Percentiles rank a stretch among this genome's conserved stretches.
Evolutionary conservation across 805 yeast genomes (phyloP).

Genomic region (Candida jianshihensis): DNA sequence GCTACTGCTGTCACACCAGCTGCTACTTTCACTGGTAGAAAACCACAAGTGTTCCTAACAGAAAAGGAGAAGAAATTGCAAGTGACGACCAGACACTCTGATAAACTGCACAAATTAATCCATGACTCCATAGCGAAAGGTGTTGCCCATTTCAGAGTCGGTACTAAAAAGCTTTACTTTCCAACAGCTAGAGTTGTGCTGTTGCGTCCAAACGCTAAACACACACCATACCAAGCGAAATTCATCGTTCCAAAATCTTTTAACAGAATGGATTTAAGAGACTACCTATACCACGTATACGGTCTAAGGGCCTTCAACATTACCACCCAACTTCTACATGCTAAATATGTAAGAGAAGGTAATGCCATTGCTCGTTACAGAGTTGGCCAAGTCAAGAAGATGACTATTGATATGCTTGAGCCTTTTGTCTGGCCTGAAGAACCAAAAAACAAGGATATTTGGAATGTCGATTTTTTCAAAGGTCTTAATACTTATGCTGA

Average conservation of each 20-base stretch:
- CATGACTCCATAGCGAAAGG: conserved; percentile 50
- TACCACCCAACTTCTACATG: conserved; percentile 78
- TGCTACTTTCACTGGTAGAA: conserved; percentile 1
- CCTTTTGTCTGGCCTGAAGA: conserved; percentile 94
- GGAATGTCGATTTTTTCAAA: conserved; percentile 34
- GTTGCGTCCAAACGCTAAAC: conserved; percentile 89
- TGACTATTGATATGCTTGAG: conserved; percentile 94
- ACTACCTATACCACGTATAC: conserved; percentile 83
- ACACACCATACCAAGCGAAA: conserved; percentile 95
- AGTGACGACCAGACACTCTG: conserved; percentile 19
- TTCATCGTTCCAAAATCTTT: conserved; percentile 90
- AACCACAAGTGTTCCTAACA: conserved; percentile 6
- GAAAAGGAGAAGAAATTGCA: conserved; percentile 14
- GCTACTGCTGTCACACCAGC: conserved; percentile 23
- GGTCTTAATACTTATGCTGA: conserved; percentile 47
- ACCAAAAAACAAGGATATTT: conserved; percentile 34
- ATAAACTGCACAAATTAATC: conserved; percentile 18
- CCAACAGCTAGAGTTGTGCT: conserved; percentile 81
- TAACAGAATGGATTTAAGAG: conserved; percentile 91
- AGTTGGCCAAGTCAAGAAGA: conserved; percentile 78
- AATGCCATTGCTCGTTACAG: conserved; percentile 63
- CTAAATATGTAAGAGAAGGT: conserved; percentile 55
- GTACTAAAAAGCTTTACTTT: conserved; percentile 69
- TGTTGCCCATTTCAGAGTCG: conserved; percentile 75
- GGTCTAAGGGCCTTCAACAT: conserved; percentile 86